phyloP scores from a whole-genome alignment of 225 moss, liverwort and hornwort species.

The Marchantia polymorpha region DNA sequence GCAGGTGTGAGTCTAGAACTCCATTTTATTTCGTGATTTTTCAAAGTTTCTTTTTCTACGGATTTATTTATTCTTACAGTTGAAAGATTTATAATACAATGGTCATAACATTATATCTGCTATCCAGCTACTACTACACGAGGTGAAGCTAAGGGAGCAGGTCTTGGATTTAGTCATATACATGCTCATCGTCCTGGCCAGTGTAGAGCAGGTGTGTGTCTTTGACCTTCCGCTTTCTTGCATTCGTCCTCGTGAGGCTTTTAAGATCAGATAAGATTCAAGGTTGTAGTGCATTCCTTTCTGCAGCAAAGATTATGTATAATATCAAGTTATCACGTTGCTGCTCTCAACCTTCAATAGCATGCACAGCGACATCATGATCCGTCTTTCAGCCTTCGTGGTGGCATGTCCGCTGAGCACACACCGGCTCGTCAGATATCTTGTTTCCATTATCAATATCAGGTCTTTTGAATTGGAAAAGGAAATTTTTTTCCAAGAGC shows the following conservation, averaged over 20 bases:
- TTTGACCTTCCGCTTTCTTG: neutral
- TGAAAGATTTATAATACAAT: neutral
- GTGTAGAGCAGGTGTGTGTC: constrained; percentile 77
- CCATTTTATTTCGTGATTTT: neutral
- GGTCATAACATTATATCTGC: neutral
- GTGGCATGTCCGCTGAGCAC: too few species aligned
- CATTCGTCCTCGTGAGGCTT: neutral
- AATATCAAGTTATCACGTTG: too few species aligned
- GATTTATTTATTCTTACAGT: neutral
- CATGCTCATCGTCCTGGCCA: constrained; percentile 95
- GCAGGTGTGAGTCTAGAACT: constrained; percentile 47
- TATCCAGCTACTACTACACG: constrained; percentile 79
- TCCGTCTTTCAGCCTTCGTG: too few species aligned
- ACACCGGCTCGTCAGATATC: too few species aligned
- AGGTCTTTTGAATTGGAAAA: too few species aligned
- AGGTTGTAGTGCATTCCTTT: neutral
- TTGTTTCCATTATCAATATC: too few species aligned
- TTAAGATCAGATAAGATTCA: neutral
- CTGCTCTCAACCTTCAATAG: too few species aligned
- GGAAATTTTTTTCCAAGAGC: too few species aligned
- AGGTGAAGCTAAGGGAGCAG: constrained; percentile 91
- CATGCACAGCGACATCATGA: too few species aligned
- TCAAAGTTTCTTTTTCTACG: neutral
- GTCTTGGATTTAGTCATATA: constrained; percentile 97
- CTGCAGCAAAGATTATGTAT: neutral